Evolutionary conservation across 2,329 filamentous ascomycete species (phyloP).

Genomic region (Fusarium pseudoanthophilum): DNA sequence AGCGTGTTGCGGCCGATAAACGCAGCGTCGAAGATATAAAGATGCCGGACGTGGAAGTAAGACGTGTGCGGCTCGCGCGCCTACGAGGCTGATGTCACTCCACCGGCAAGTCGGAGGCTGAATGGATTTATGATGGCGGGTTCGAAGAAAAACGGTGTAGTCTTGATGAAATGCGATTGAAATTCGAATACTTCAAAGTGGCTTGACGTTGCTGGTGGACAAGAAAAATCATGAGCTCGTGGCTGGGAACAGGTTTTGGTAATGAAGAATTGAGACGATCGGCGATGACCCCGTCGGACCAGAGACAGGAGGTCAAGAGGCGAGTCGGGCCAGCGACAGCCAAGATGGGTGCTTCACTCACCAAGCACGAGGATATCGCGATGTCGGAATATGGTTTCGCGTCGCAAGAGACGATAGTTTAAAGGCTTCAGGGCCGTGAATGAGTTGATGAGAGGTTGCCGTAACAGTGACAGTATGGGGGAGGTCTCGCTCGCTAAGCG

Average conservation of each 20-base stretch:
- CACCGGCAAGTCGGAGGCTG: conserved; percentile 19
- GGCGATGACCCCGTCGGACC: conserved; percentile 23
- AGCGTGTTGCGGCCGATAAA: conserved; percentile 36
- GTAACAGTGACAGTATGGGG: conserved; percentile 43
- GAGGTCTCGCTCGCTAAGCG: conserved; percentile 50
- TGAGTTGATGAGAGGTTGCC: conserved; percentile 47
- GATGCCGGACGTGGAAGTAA: conserved; percentile 33
- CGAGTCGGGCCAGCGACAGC: conserved; percentile 31
- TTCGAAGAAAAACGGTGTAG: background rate
- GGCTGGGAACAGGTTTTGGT: conserved; percentile 37
- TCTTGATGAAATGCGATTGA: conserved; percentile 17
- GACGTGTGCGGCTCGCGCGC: conserved; percentile 39
- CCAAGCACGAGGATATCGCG: conserved; percentile 41
- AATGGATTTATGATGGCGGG: conserved; percentile 7
- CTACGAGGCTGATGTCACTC: conserved; percentile 37
- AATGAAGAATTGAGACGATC: conserved; percentile 31
- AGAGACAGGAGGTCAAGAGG: conserved; percentile 21
- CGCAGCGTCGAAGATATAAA: conserved; percentile 31
- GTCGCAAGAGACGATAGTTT: conserved; percentile 41
- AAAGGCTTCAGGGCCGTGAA: conserved; percentile 34
- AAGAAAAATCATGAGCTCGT: conserved; percentile 40
- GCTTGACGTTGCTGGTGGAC: conserved; percentile 27
- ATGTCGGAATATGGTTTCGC: conserved; percentile 41
- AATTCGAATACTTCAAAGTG: conserved; percentile 19
- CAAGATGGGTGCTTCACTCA: conserved; percentile 37